These are phyloP conservation scores for Diaporthe capsici DNA, from an alignment of 2,329 filamentous ascomycete genomes.

Conservation along the genomic window DNA sequence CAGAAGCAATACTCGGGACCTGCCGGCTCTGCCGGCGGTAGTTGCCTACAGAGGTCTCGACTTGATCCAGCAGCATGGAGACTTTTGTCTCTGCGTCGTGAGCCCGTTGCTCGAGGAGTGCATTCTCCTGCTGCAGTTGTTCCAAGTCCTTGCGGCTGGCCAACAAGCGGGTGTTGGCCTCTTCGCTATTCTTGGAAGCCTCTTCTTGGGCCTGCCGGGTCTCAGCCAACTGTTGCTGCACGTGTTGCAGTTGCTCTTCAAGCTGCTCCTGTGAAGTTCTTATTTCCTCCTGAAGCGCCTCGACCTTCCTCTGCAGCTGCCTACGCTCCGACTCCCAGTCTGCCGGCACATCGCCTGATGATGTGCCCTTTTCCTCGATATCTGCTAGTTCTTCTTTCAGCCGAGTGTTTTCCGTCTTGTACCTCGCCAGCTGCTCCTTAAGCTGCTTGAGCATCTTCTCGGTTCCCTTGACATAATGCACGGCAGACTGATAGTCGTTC, in stretches of 20 bases:
- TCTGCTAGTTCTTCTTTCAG: slow-evolving; percentile 86
- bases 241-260: slow-evolving; percentile 76
- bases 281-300: slow-evolving; percentile 78
- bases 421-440: slow-evolving; percentile 95
- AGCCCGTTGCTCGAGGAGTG: slow-evolving; percentile 84
- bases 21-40: slow-evolving; percentile 85
- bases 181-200: slow-evolving; percentile 69
- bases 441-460: slow-evolving; percentile 99
- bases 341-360: slow-evolving; percentile 59
- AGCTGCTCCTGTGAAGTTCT: slow-evolving; percentile 75
- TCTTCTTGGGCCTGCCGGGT: slow-evolving; percentile 78
- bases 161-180: slow-evolving; percentile 70
- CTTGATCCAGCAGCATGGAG: slow-evolving; percentile 91
- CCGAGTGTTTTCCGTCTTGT: slow-evolving; percentile 87
- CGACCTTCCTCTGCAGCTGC: slow-evolving; percentile 77
- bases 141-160: slow-evolving; percentile 78
- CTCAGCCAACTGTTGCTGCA: slow-evolving; percentile 78
- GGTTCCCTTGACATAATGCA: slow-evolving; percentile 97
- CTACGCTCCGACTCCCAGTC: slow-evolving; percentile 84
- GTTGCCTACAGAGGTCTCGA: slow-evolving; percentile 93
- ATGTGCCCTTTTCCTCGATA: slow-evolving; percentile 65
- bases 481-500: slow-evolving; percentile 97
- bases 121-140: slow-evolving; percentile 86
- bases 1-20: slow-evolving; percentile 64
- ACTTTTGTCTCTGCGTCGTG: slow-evolving; percentile 94